phyloP scores from a whole-genome alignment of 129 eudicot genomes.

The Lactuca sativa region DNA sequence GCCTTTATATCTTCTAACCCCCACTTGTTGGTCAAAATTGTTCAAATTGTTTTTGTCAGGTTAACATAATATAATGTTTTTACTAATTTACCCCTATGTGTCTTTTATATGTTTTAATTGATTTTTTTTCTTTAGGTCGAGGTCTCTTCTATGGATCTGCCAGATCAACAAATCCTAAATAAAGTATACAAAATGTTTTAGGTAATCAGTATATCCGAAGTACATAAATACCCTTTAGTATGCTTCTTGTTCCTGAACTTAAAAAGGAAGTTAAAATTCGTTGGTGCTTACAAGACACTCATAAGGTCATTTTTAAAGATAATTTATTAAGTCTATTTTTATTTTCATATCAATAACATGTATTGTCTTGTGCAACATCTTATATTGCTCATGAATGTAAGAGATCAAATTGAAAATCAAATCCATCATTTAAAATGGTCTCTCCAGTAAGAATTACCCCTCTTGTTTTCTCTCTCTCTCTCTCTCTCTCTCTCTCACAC shows the following conservation, averaged over 20 bases:
- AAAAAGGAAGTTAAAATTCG: slow-evolving; percentile 84
- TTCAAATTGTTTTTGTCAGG: too few relatives aligned
- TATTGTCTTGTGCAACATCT: background rate
- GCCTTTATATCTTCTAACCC: too few relatives aligned
- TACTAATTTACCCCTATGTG: background rate
- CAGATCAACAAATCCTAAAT: slow-evolving; percentile 31
- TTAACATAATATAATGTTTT: background rate
- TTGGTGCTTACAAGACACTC: slow-evolving; percentile 64
- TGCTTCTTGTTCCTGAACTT: slow-evolving; percentile 99
- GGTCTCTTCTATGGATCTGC: slow-evolving; percentile 41
- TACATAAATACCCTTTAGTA: slow-evolving; percentile 1
- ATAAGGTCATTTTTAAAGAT: slow-evolving; percentile 53
- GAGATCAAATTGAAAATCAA: too few relatives aligned
- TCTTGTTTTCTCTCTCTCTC: too few relatives aligned
- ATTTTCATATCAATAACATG: slow-evolving; percentile 4
- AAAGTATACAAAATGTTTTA: slow-evolving; percentile 72
- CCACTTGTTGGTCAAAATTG: too few relatives aligned
- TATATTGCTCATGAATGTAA: slow-evolving; percentile 46
- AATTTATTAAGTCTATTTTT: background rate
- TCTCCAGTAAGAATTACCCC: too few relatives aligned
- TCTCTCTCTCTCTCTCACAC: too few relatives aligned
- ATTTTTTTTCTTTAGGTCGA: slow-evolving; percentile 53
- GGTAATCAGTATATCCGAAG: slow-evolving; percentile 39
- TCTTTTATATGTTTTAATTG: background rate
- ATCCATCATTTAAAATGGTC: too few relatives aligned